phyloP scores from a whole-genome alignment of 2,329 filamentous ascomycete species.

The Ascochyta rabiei region DNA sequence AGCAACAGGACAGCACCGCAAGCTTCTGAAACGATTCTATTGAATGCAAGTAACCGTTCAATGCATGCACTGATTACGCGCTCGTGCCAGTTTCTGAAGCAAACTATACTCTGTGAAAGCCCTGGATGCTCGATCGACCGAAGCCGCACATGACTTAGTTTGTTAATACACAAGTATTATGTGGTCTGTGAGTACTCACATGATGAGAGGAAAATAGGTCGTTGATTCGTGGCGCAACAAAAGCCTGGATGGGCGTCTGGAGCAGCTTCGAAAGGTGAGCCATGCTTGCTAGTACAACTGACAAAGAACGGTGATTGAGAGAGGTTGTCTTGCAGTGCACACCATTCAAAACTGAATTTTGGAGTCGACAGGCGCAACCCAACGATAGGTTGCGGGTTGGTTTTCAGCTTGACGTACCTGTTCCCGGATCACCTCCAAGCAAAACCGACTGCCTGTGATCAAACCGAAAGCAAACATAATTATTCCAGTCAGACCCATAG shows the following conservation, averaged over 20 bases:
- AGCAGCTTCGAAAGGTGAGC: not conserved
- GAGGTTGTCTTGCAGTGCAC: not conserved
- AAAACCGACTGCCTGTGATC: not conserved
- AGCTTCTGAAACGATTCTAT: not conserved
- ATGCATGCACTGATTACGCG: conserved; percentile 19
- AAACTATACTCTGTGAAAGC: not conserved
- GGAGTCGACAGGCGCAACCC: not conserved
- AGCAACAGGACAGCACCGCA: not conserved
- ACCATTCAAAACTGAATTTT: not conserved
- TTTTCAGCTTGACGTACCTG: not conserved
- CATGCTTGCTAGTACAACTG: not conserved
- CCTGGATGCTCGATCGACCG: not conserved
- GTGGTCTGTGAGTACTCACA: not conserved
- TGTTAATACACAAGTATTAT: not conserved
- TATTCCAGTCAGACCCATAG: not conserved
- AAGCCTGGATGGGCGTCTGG: not conserved
- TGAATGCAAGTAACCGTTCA: conserved; percentile 21
- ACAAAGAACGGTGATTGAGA: not conserved
- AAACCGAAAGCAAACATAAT: not conserved
- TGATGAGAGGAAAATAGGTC: not conserved
- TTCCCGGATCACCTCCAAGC: not conserved
- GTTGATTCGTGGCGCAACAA: not conserved
- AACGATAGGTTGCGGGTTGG: not conserved
- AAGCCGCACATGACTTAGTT: not conserved
- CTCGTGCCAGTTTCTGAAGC: conserved; percentile 18